Evolutionary conservation across 2,329 filamentous ascomycete genomes (phyloP), one percentile per base, ranked within the genome.

Genomic region (Arthroderma sp.): DNA sequence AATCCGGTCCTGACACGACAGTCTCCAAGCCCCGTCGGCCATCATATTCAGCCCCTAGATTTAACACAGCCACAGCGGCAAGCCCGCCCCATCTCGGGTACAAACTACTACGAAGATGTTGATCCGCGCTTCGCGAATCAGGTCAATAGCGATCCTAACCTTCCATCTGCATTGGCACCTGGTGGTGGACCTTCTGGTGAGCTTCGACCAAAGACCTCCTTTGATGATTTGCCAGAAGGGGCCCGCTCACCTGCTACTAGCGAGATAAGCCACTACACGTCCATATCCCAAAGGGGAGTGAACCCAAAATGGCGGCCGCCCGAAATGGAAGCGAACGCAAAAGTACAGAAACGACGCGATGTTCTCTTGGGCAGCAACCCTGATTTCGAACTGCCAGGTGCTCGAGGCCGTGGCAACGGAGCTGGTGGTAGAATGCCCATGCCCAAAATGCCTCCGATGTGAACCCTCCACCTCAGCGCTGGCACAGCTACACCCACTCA

Each of bases 61-160:
- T 56, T 53, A 46, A 47, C 30, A 50, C 50, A 38, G 52, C 53
- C 49, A 22, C 53, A 5, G 45, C 46, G 22, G 56, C 58, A 53
- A 15, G 49, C 53, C 49, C 61, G 51, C 40, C 66, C 57, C 54
- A 59, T 41, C 22, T 70, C 72, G 7, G 50, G 50, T 11, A 62
- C 69, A 37, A 66, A 74, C 50, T 96, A 96, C 65, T 94, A 93
- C 58, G 91, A 96, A 70, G 89, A 96, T 60, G 78, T 94, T 8
- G 87, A 94, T 52, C 87, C 89, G 38, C 83, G 80, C 46, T 96
- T 95, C 57, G 83, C 79, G 31, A 73, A 77, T 46, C 50, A 55
- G 37, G 54, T 57, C 44, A 58, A 61, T 36, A 53, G 57, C 40
- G 52, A 50, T 47, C 43, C 48, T 4, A 32, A 42, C 6, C 31